A percentile compares a stretch with the other conserved stretches of the same genome.
Evolutionary conservation across 169 alveolate genomes (phyloP).

Genomic region (Condylostoma magnum): DNA sequence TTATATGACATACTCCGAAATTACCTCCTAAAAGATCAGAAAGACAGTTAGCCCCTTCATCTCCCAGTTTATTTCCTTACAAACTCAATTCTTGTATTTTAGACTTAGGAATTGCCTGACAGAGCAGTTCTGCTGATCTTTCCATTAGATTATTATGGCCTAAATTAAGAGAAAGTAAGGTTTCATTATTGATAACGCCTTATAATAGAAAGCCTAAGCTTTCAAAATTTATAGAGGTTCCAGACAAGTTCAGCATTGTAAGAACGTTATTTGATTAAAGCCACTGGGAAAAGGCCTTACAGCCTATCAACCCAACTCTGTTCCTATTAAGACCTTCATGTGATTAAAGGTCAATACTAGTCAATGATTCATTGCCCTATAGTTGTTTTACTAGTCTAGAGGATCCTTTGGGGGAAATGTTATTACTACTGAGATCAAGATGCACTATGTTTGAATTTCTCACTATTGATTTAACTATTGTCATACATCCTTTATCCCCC

Average conservation of each 20-base stretch:
- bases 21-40: too few species aligned
- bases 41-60: not conserved
- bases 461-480: not conserved
- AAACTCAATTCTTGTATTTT: not conserved
- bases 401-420: constrained; percentile 16
- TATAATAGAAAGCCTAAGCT: not conserved
- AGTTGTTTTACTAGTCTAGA: too few species aligned
- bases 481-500: not conserved
- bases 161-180: not conserved
- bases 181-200: not conserved
- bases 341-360: constrained; percentile 28
- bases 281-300: not conserved
- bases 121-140: too few species aligned
- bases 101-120: too few species aligned
- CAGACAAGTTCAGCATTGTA: not conserved
- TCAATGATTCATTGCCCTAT: too few species aligned
- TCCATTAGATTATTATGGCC: not conserved
- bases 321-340: constrained; percentile 18
- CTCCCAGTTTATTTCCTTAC: not conserved
- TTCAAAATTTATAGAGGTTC: not conserved
- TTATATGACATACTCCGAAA: too few species aligned
- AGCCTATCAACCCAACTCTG: constrained; percentile 2
- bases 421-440: not conserved
- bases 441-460: not conserved
- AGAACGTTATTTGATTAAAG: not conserved